These are phyloP conservation scores for Syzygium jambos DNA, from an alignment of 345 rosid genomes.

Conservation along the genomic window DNA sequence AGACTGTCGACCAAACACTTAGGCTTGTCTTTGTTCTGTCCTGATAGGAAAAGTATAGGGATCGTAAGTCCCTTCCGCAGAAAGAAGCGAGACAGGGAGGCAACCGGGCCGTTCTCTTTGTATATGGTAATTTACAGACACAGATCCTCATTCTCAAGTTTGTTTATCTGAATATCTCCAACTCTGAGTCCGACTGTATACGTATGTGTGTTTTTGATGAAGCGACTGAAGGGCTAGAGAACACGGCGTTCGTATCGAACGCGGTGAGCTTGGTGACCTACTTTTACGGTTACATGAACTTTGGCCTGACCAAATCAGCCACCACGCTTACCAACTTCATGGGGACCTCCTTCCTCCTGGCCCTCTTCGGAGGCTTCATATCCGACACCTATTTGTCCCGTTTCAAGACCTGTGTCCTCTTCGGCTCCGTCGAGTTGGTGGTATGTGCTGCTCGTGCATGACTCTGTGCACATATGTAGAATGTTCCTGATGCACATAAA, in stretches of 20 bases:
- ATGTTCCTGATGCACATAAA: neutral
- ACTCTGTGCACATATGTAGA: neutral
- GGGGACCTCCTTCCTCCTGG: conserved; percentile 41
- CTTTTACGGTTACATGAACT: conserved; percentile 55
- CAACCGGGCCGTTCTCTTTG: conserved; percentile 38
- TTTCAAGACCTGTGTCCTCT: conserved; percentile 49
- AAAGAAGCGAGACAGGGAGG: conserved; percentile 28
- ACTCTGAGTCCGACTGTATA: neutral
- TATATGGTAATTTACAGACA: conserved; percentile 21
- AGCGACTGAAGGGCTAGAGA: conserved; percentile 51
- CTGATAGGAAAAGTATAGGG: conserved; percentile 19
- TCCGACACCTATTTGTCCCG: conserved; percentile 56
- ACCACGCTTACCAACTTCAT: conserved; percentile 54
- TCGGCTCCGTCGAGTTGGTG: conserved; percentile 40
- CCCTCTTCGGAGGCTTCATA: conserved; percentile 59
- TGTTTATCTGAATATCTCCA: neutral
- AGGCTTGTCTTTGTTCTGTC: neutral
- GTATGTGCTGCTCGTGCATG: conserved; percentile 12
- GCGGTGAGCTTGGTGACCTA: conserved; percentile 45
- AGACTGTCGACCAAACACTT: neutral
- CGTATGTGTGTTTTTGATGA: neutral
- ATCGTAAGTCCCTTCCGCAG: conserved; percentile 12
- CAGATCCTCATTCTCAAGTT: neutral
- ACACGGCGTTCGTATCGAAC: conserved; percentile 43
- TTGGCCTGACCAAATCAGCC: conserved; percentile 55